Conservation (phyloP, 768 basidiomycete species). For the Termitomyces sp. region DNA sequence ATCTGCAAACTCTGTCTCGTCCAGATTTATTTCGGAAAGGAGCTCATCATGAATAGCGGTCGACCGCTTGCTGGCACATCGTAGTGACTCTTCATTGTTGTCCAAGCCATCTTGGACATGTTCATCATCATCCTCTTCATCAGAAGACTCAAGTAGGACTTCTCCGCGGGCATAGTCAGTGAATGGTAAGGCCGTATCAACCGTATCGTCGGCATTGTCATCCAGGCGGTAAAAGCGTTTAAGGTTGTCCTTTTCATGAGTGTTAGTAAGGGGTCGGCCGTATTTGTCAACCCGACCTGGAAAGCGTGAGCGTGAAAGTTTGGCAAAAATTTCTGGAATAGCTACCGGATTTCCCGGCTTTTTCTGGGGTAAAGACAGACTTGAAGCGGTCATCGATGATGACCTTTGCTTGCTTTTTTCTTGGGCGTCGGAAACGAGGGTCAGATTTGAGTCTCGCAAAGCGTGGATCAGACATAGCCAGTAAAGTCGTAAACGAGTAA, state of each 20-base stretch:
- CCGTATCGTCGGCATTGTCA: slow-evolving; percentile 25
- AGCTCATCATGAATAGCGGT: slow-evolving; percentile 33
- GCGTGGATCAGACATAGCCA: slow-evolving; percentile 73
- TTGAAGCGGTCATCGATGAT: slow-evolving; percentile 92
- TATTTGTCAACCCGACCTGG: slow-evolving; percentile 83
- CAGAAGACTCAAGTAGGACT: slow-evolving; percentile 82
- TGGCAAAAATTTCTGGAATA: background rate
- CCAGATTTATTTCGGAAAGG: slow-evolving; percentile 65
- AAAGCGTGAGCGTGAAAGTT: slow-evolving; percentile 9
- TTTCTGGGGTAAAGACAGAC: slow-evolving; percentile 53
- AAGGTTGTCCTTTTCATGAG: slow-evolving; percentile 70
- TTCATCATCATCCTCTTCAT: slow-evolving; percentile 50
- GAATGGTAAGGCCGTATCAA: slow-evolving; percentile 25
- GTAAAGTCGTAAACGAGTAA: background rate
- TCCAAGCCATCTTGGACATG: slow-evolving; percentile 16
- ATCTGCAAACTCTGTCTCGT: slow-evolving; percentile 68
- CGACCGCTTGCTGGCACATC: slow-evolving; percentile 37
- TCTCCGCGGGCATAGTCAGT: slow-evolving; percentile 90
- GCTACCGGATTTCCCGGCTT: slow-evolving; percentile 23
- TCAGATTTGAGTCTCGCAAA: slow-evolving; percentile 86
- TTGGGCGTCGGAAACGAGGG: slow-evolving; percentile 86
- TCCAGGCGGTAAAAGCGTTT: slow-evolving; percentile 75
- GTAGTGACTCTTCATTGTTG: slow-evolving; percentile 38
- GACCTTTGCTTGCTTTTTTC: slow-evolving; percentile 75
- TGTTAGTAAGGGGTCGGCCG: slow-evolving; percentile 65